Conservation (phyloP, 352 stramenopile species). For the Phytopythium chamaehyphon region DNA sequence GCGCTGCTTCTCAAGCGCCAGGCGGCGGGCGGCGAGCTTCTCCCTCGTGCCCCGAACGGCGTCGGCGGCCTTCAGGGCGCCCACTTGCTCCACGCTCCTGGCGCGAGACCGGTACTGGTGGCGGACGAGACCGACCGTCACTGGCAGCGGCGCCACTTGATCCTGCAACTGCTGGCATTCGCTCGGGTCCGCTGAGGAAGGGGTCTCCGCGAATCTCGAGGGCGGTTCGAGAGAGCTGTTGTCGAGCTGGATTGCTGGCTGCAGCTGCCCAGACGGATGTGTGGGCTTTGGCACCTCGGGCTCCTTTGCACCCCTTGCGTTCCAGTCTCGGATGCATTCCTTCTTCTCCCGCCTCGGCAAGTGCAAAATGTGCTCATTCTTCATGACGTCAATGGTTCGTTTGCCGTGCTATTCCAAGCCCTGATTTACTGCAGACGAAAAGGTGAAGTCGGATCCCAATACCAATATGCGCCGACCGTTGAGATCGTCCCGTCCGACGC, state of each 20-base stretch:
- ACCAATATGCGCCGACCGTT: no score
- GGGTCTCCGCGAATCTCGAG: neutral
- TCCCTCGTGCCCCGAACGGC: conserved; percentile 8
- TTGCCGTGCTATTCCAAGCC: conserved; percentile 1
- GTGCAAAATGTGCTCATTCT: conserved; percentile 16
- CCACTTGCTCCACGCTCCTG: conserved; percentile 22
- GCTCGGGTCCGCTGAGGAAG: neutral
- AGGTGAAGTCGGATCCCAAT: no score
- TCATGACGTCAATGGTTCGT: no score
- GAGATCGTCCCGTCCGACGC: no score
- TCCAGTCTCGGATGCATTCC: conserved; percentile 24
- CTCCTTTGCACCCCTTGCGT: conserved; percentile 7
- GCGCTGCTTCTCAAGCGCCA: neutral
- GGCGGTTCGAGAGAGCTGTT: neutral
- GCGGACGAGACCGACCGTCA: conserved; percentile 43
- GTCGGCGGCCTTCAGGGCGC: conserved; percentile 11
- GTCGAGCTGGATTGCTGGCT: neutral
- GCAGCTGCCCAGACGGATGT: neutral
- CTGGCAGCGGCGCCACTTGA: conserved; percentile 5
- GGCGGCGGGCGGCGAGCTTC: conserved; percentile 6
- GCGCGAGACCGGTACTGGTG: conserved; percentile 34
- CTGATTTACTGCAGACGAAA: neutral
- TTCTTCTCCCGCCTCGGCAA: conserved; percentile 36
- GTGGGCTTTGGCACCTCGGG: neutral
- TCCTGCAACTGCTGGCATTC: neutral